Percentiles rank a stretch among this genome's conserved stretches.
These are phyloP conservation scores for Alloteropsis semialata DNA, from an alignment of 176 grass and related monocot species.

Conservation along the genomic window DNA sequence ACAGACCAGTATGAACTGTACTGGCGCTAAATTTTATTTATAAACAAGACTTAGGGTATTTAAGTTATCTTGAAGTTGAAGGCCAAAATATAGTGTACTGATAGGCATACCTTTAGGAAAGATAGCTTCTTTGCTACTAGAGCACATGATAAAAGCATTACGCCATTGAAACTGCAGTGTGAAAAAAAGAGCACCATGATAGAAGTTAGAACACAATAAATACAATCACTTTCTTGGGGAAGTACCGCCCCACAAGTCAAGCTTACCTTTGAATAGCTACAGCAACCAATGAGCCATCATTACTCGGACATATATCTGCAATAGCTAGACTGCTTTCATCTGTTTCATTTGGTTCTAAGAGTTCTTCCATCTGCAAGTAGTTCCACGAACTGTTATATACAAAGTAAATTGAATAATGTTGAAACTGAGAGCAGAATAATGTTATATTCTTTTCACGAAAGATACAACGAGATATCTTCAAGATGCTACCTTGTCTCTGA, in stretches of 20 bases:
- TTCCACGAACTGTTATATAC: constrained; percentile 1
- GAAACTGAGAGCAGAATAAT: neutral
- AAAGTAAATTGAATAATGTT: neutral
- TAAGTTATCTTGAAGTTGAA: neutral
- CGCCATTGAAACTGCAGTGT: constrained; percentile 68
- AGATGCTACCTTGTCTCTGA: constrained; percentile 60
- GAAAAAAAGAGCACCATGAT: constrained; percentile 18
- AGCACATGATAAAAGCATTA: constrained; percentile 73
- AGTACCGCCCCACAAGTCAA: neutral
- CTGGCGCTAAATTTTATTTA: constrained; percentile 12
- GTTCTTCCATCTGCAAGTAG: constrained; percentile 49
- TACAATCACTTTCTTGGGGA: constrained; percentile 26
- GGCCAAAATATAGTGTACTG: neutral
- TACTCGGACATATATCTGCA: constrained; percentile 56
- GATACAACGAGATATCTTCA: constrained; percentile 3
- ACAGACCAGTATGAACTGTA: neutral
- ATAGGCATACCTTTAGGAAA: constrained; percentile 58
- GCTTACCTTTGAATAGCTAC: constrained; percentile 78
- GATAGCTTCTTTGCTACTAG: constrained; percentile 55
- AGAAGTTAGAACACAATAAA: constrained; percentile 27
- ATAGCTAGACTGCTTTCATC: constrained; percentile 59
- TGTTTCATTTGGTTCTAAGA: constrained; percentile 38
- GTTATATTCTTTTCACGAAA: neutral
- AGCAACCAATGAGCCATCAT: constrained; percentile 67
- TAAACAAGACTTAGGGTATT: neutral